Conservation (phyloP, 176 grass and related monocot genomes). For the Stipa capillata region DNA sequence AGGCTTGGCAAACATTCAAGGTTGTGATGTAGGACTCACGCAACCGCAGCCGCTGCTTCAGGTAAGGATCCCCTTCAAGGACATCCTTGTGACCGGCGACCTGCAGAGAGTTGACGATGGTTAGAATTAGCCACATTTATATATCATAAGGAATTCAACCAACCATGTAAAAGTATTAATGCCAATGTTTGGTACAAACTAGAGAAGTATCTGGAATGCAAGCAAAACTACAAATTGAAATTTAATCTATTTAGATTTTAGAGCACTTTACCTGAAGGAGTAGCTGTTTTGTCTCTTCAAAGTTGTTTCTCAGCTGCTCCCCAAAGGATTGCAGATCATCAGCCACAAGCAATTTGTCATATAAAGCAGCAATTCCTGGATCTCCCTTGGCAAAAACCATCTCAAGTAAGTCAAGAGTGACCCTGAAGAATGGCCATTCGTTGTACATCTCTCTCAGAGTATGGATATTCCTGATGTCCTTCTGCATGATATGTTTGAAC, state of each 20-base stretch:
- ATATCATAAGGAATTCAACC: not conserved
- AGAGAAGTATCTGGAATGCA: not conserved
- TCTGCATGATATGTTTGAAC: slow-evolving; percentile 66
- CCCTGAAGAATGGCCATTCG: slow-evolving; percentile 99
- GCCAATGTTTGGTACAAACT: not conserved
- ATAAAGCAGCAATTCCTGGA: slow-evolving; percentile 83
- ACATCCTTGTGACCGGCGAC: slow-evolving; percentile 78
- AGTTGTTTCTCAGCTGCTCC: slow-evolving; percentile 71
- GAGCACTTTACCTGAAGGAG: slow-evolving; percentile 74
- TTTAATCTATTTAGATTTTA: not conserved
- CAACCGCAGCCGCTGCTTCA: slow-evolving; percentile 69
- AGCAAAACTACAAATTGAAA: not conserved
- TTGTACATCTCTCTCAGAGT: slow-evolving; percentile 93
- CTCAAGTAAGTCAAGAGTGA: slow-evolving; percentile 95
- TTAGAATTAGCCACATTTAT: too few relatives aligned
- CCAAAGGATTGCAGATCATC: slow-evolving; percentile 72
- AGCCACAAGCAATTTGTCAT: slow-evolving; percentile 86
- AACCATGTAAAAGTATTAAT: not conserved
- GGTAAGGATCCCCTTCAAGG: slow-evolving; percentile 69
- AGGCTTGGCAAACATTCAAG: slow-evolving; percentile 86
- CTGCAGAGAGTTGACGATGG: slow-evolving; percentile 8
- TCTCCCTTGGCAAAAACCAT: slow-evolving; percentile 99
- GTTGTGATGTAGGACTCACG: slow-evolving; percentile 84
- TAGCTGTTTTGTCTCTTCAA: slow-evolving; percentile 79
- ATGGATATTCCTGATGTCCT: slow-evolving; percentile 74